These are phyloP conservation scores for Colletotrichum zoysiae DNA, from an alignment of 2,329 filamentous ascomycete species.

Conservation along the genomic window DNA sequence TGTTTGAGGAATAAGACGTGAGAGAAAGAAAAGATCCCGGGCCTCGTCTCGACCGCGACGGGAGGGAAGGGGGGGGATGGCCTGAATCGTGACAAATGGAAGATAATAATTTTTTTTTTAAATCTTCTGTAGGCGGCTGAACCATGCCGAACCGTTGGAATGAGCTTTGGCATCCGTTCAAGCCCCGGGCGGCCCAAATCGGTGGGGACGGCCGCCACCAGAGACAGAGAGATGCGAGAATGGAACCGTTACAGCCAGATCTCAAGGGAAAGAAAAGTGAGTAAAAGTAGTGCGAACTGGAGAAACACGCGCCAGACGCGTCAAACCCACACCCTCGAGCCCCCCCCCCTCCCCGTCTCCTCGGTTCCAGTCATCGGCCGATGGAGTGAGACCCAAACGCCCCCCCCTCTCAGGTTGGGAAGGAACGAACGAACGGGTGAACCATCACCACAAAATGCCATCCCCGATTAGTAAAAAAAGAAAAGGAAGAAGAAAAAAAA, in stretches of 20 bases:
- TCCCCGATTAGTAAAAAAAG: not conserved
- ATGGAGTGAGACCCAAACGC: conserved; percentile 4
- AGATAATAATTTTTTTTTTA: not conserved
- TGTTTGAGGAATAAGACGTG: not conserved
- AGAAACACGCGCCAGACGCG: not conserved
- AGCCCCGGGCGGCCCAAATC: too few species aligned
- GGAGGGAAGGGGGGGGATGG: not conserved
- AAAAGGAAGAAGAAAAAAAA: too few species aligned
- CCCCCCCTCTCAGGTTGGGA: not conserved
- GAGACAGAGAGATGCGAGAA: not conserved
- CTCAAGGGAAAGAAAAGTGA: not conserved
- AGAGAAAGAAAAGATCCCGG: not conserved
- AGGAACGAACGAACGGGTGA: not conserved
- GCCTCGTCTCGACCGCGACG: not conserved
- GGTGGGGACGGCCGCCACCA: too few species aligned
- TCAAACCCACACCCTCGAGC: not conserved
- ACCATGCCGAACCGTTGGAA: not conserved
- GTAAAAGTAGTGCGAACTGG: not conserved
- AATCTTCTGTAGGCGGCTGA: not conserved
- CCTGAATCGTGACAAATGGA: too few species aligned
- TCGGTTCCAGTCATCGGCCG: conserved; percentile 1
- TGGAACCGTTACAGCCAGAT: conserved; percentile 9
- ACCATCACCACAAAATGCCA: not conserved
- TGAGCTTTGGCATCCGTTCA: not conserved
- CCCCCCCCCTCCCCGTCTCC: not conserved